Evolutionary conservation across 2,329 filamentous ascomycete genomes (phyloP).

Genomic region (Talaromyces piceae): DNA sequence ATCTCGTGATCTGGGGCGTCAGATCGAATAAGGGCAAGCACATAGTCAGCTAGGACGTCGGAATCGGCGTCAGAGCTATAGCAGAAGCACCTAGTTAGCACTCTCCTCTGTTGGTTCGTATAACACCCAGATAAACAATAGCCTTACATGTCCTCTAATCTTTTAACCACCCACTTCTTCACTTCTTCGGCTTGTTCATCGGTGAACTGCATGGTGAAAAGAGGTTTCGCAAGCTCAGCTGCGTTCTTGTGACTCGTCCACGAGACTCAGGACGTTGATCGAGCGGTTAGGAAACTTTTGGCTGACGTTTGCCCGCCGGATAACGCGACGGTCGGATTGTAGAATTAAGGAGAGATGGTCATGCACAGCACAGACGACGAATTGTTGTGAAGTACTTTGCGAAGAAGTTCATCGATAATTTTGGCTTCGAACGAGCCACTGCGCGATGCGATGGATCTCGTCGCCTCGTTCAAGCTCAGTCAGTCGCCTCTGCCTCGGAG

Average conservation of each 20-base stretch:
- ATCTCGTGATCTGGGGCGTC: slow-evolving; percentile 50
- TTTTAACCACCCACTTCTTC: slow-evolving; percentile 53
- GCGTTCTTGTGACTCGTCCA: neutral
- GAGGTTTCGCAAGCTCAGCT: neutral
- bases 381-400: neutral
- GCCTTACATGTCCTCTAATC: slow-evolving; percentile 50
- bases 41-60: slow-evolving; percentile 56
- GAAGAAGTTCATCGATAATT: no score
- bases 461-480: neutral
- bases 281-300: neutral
- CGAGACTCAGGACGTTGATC: neutral
- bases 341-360: neutral
- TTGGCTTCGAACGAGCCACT: no score
- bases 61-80: slow-evolving; percentile 54
- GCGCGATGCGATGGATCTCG: no score
- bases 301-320: neutral
- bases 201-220: slow-evolving; percentile 44
- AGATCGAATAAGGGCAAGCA: slow-evolving; percentile 50
- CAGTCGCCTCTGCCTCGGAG: neutral
- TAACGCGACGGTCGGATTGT: slow-evolving; percentile 1
- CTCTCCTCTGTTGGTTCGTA: neutral
- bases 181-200: slow-evolving; percentile 47
- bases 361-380: neutral
- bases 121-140: slow-evolving; percentile 5
- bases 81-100: neutral